Percentiles rank a stretch among this genome's conserved stretches.
Conservation (phyloP, 208 protist species). For the Trypanosoma lewisi region DNA sequence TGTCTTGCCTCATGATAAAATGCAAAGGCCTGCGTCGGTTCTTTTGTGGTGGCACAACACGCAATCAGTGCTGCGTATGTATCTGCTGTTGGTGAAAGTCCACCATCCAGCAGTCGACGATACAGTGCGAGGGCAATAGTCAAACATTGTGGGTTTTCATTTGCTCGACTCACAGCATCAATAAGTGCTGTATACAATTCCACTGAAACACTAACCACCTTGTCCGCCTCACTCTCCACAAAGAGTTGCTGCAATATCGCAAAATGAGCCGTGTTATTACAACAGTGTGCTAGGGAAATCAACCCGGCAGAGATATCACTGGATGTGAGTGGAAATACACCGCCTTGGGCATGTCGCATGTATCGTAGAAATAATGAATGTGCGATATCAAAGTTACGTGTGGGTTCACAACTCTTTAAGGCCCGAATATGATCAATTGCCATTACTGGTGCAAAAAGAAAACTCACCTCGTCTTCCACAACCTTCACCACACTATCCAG, state of each 20-base stretch:
- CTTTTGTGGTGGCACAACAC: conserved; percentile 56
- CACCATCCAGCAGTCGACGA: conserved; percentile 66
- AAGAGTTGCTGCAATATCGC: conserved; percentile 56
- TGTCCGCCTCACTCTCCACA: conserved; percentile 43
- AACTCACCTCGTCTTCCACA: conserved; percentile 53
- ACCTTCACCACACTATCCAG: conserved; percentile 55
- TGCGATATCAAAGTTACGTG: conserved; percentile 59
- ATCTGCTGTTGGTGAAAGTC: conserved; percentile 39
- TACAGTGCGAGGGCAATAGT: conserved; percentile 75
- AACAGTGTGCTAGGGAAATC: conserved; percentile 46
- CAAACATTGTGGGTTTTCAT: conserved; percentile 57
- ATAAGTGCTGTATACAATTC: conserved; percentile 77
- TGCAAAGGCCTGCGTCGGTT: conserved; percentile 80
- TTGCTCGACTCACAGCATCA: conserved; percentile 56
- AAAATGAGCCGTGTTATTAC: conserved; percentile 55
- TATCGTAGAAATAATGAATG: conserved; percentile 70
- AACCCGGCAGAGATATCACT: conserved; percentile 43
- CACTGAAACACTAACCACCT: conserved; percentile 64
- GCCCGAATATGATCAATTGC: conserved; percentile 67
- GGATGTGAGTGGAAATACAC: conserved; percentile 32
- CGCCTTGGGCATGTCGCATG: conserved; percentile 46
- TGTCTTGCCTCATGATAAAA: conserved; percentile 73
- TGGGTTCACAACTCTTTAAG: conserved; percentile 57
- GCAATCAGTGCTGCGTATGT: conserved; percentile 82
- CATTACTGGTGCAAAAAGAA: conserved; percentile 36